phyloP scores from a whole-genome alignment of 352 stramenopile genomes.

The Pythium apleroticum region DNA sequence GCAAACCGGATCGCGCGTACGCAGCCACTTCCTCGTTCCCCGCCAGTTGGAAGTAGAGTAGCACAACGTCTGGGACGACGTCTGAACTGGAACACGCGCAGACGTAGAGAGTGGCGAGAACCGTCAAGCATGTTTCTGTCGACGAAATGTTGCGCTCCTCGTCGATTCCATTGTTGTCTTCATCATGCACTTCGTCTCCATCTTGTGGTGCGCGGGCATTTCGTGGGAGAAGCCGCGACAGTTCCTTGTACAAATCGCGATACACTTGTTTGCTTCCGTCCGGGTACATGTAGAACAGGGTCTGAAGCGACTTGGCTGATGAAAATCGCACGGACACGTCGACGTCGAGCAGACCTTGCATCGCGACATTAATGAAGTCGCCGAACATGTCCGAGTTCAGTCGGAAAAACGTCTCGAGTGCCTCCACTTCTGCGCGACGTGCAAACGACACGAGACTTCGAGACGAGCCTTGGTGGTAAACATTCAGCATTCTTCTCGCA shows the following conservation, averaged over 20 bases:
- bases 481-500: constrained; percentile 38
- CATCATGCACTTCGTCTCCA: background rate
- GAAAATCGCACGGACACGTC: constrained; percentile 57
- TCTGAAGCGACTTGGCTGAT: constrained; percentile 52
- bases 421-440: constrained; percentile 42
- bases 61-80: constrained; percentile 52
- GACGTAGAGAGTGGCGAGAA: constrained; percentile 61
- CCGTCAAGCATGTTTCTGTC: constrained; percentile 34
- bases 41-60: constrained; percentile 50
- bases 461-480: constrained; percentile 17
- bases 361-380: constrained; percentile 50
- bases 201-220: background rate
- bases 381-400: constrained; percentile 52
- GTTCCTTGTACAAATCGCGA: constrained; percentile 44
- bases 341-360: constrained; percentile 47
- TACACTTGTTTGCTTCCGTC: constrained; percentile 61
- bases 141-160: background rate
- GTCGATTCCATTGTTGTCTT: background rate
- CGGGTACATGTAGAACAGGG: constrained; percentile 81
- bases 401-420: constrained; percentile 70
- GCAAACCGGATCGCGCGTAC: constrained; percentile 36
- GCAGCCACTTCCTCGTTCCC: constrained; percentile 29
- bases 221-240: constrained; percentile 34
- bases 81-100: constrained; percentile 62
- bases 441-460: constrained; percentile 30